Percentiles rank a stretch among this genome's conserved stretches.
Evolutionary conservation across 2,329 filamentous ascomycete genomes (phyloP).

Genomic region (Epichloe brachyelytri): DNA sequence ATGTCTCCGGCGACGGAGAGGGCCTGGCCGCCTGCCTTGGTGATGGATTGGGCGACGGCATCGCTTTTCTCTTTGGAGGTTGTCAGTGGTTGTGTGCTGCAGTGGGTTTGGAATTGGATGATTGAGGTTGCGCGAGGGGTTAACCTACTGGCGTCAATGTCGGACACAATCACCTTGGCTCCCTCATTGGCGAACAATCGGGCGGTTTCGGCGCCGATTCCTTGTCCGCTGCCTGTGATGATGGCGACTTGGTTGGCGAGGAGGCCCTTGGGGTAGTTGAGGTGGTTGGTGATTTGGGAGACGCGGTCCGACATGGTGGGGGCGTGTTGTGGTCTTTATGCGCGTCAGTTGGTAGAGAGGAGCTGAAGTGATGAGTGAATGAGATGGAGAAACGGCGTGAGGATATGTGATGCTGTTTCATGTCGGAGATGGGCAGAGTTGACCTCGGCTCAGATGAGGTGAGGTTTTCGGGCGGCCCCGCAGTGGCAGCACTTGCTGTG

Average conservation of each 20-base stretch:
- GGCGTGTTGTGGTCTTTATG: not conserved
- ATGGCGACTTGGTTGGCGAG: constrained; percentile 73
- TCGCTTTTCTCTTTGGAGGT: constrained; percentile 41
- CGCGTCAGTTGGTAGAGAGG: too few species aligned
- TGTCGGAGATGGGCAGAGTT: not conserved
- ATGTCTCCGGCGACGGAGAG: constrained; percentile 68
- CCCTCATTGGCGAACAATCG: constrained; percentile 78
- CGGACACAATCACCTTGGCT: constrained; percentile 69
- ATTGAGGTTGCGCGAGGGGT: not conserved
- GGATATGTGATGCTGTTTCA: not conserved
- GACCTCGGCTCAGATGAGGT: not conserved
- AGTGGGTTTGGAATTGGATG: too few species aligned
- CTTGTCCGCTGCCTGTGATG: constrained; percentile 75
- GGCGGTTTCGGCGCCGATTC: constrained; percentile 77
- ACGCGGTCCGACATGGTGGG: constrained; percentile 42
- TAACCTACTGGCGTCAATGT: constrained; percentile 59
- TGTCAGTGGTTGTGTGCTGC: too few species aligned
- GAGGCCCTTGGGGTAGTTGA: constrained; percentile 72
- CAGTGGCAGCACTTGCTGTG: too few species aligned
- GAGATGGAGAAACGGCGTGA: not conserved
- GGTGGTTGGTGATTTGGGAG: constrained; percentile 60
- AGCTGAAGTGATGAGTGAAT: not conserved
- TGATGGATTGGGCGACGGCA: constrained; percentile 58
- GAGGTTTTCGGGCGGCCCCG: not conserved
- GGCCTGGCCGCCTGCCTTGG: constrained; percentile 49